Evolutionary conservation across 2,329 filamentous ascomycete genomes (phyloP).

Genomic region (Lasiodiplodia sp.): DNA sequence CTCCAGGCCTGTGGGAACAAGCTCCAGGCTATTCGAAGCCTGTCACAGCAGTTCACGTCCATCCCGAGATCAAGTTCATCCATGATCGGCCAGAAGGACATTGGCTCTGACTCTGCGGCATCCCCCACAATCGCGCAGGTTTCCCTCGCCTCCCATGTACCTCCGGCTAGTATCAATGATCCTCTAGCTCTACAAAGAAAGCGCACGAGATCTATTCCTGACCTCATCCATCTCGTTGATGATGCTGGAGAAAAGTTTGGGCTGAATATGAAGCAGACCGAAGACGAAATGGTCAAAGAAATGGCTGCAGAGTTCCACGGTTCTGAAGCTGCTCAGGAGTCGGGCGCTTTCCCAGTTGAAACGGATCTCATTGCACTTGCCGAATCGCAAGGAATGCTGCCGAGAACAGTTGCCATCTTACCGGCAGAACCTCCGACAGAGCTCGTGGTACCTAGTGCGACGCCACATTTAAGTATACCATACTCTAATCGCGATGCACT

Average conservation of each 20-base stretch:
- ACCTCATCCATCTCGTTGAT: constrained; percentile 47
- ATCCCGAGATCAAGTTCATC: constrained; percentile 38
- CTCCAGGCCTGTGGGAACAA: constrained; percentile 36
- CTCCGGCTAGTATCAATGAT: constrained; percentile 42
- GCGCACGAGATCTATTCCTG: constrained; percentile 41
- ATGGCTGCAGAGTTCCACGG: neutral
- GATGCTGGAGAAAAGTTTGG: constrained; percentile 47
- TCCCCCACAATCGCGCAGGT: constrained; percentile 28
- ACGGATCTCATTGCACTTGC: neutral
- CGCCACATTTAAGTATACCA: neutral
- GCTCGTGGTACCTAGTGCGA: neutral
- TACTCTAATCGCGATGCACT: neutral
- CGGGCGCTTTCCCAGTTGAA: neutral
- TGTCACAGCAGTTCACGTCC: constrained; percentile 13
- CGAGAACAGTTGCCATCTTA: neutral
- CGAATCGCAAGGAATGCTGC: neutral
- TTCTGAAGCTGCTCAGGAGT: neutral
- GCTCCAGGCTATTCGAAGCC: constrained; percentile 10
- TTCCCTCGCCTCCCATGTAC: neutral
- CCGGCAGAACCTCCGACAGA: neutral
- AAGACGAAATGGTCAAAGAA: constrained; percentile 4
- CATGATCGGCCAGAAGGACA: constrained; percentile 35
- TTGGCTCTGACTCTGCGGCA: neutral
- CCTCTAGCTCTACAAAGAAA: constrained; percentile 34
- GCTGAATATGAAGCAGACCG: constrained; percentile 38